Percentiles rank a stretch among this genome's conserved stretches.
Conservation (phyloP, 2,329 filamentous ascomycete genomes). For the Microsporum ferrugineum region DNA sequence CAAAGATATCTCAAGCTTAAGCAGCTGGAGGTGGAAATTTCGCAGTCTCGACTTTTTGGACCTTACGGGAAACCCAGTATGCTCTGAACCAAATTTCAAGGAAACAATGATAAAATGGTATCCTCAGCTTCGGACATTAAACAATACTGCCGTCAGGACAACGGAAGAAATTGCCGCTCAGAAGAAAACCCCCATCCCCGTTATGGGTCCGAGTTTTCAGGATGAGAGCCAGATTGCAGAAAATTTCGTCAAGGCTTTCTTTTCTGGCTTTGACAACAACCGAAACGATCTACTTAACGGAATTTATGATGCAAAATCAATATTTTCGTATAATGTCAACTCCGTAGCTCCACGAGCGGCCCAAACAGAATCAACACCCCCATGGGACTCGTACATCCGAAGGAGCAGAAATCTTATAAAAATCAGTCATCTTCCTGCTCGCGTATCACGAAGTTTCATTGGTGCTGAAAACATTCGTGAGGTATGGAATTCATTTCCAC, state of each 20-base stretch:
- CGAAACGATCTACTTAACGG: slow-evolving; percentile 50
- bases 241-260: slow-evolving; percentile 63
- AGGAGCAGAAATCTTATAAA: slow-evolving; percentile 66
- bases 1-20: slow-evolving; percentile 53
- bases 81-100: slow-evolving; percentile 49
- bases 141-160: slow-evolving; percentile 61
- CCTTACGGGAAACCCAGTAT: slow-evolving; percentile 64
- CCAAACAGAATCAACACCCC: slow-evolving; percentile 35
- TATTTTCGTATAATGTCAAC: slow-evolving; percentile 66
- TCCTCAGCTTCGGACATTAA: slow-evolving; percentile 66
- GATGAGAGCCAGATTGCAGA: slow-evolving; percentile 66
- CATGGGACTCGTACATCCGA: slow-evolving; percentile 64
- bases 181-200: slow-evolving; percentile 50
- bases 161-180: slow-evolving; percentile 54
- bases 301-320: slow-evolving; percentile 65
- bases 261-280: slow-evolving; percentile 61
- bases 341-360: slow-evolving; percentile 43
- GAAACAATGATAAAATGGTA: slow-evolving; percentile 69
- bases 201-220: slow-evolving; percentile 55
- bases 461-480: slow-evolving; percentile 55
- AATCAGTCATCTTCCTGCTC: slow-evolving; percentile 49
- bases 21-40: slow-evolving; percentile 70
- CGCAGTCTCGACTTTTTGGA: slow-evolving; percentile 69
- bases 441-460: slow-evolving; percentile 54
- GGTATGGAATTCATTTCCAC: slow-evolving; percentile 58